Base-by-base conservation (phyloP, 768 basidiomycete species). In the Suillus decipiens region DNA sequence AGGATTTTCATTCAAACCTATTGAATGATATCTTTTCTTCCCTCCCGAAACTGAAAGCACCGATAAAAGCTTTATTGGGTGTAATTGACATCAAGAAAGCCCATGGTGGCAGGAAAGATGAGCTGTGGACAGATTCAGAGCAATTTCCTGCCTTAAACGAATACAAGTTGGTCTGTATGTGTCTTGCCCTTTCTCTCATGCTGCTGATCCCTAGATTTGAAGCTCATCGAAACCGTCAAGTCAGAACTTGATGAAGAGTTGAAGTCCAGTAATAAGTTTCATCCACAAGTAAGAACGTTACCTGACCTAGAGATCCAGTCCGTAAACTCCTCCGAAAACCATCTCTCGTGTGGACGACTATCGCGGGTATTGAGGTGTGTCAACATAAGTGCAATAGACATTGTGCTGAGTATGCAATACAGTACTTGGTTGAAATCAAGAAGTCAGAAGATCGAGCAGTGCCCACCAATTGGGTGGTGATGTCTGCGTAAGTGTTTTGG, bases 381-480 rank as follows among this genome's bases (percentile, higher is more conserved):
- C 11, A 19, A 54, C 48, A 8, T 24, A n/a, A 39, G 53, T 31
- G 33, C 56, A 51, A 41, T 5, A 28, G 17, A 19, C 28, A 14
- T 41, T 42, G 22, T 45, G 24, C 43, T 41, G 22, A 39, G 47
- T 41, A 39, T 31, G 39, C 64, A 31, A 41, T 9, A 8, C 67
- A 97, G 89, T 96, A 85, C 72, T 78, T 97, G 11, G 79, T 96
- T 11, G 93, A 96, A 73, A 76, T 96, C 28, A 88, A 86, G 64
- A 87, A 85, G 60, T 83, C 72, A 72, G 87, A 74, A 66, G 82
- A 76, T 41, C 74, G 72, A 48, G 74, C 77, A 8, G 72, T 80
- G 1, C 86, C 86, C 2, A 73, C 75, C 10, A 75, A 75, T 43
- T 96, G 93, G 92, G 75, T 80, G 12, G 71, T 87, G 53, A 79